These are phyloP conservation scores for Lasiosphaeria ovina DNA, from an alignment of 495 filamentous ascomycete genomes.

Conservation along the genomic window DNA sequence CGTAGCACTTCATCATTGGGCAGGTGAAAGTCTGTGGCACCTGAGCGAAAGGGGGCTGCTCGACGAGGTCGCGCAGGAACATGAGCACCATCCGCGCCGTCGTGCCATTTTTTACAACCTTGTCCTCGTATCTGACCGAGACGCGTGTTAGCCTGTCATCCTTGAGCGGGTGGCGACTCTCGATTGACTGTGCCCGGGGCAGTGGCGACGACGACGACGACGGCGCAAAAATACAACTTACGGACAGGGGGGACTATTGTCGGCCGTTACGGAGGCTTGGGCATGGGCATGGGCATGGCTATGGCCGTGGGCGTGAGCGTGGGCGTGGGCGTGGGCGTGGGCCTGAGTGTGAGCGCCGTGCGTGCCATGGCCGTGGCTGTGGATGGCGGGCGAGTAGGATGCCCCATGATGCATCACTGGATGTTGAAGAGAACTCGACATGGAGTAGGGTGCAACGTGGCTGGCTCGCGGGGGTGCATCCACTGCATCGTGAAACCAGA, in stretches of 20 bases:
- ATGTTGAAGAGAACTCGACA: conserved; percentile 32
- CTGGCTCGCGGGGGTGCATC: conserved; percentile 29
- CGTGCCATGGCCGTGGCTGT: conserved; percentile 19
- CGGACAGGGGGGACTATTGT: conserved; percentile 27
- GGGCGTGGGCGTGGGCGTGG: conserved; percentile 15
- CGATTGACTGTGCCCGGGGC: not conserved
- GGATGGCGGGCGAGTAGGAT: conserved; percentile 23
- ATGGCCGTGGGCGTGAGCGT: conserved; percentile 18
- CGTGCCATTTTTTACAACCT: conserved; percentile 30
- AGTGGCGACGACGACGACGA: not conserved
- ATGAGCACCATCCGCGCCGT: conserved; percentile 35
- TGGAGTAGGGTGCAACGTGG: conserved; percentile 31
- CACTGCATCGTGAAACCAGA: conserved; percentile 33
- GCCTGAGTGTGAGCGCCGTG: conserved; percentile 11
- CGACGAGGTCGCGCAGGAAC: conserved; percentile 36
- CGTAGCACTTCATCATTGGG: conserved; percentile 34
- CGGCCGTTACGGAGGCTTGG: conserved; percentile 26
- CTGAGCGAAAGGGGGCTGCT: conserved; percentile 24
- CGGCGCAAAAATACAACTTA: conserved; percentile 18
- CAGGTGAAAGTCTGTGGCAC: conserved; percentile 28
- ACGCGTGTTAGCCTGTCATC: conserved; percentile 11
- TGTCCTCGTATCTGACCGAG: conserved; percentile 31
- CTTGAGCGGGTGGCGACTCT: too few relatives aligned
- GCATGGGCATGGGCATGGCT: conserved; percentile 17
- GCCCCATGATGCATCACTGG: conserved; percentile 34